Evolutionary conservation across 306 rosid genomes (phyloP), one percentile per base, ranked within the genome.

Genomic region (Ceratonia siliqua): DNA sequence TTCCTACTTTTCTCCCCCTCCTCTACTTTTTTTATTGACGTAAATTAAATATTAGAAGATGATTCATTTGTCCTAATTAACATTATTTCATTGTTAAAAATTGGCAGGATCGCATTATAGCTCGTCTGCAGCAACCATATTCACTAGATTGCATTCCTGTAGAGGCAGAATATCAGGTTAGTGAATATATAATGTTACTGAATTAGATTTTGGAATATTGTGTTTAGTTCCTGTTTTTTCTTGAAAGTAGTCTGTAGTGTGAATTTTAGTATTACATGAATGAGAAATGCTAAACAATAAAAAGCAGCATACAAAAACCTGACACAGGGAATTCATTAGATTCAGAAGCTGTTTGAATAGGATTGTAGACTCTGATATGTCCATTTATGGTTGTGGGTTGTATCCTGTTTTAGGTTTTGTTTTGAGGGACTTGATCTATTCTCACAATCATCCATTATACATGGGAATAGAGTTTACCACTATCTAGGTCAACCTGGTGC

Each of bases 91-190:
- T 73, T 62, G 68, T 54, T 32, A 18, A 79, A 59, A 76, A 65
- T 68, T 84, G 75, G 69, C 89, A 94, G 98, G 97, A 94, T 74
- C 97, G 99, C 59, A 92, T 94, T 35, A 89, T 94, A 70, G 93
- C 98, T 79, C 97, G 97, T 65, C 87, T 94, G 70, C 99, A 92
- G 84, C 99, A 94, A 71, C 99, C 99, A 13, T 94, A 94, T 83
- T 92, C 98, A 55, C 92, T 94, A 9, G 96, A 94, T 78, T 94
- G 99, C 89, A 92, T 94, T 81, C 99, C 96, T 13, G 96, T 94
- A n/a, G 99, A 92, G 78, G 97, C 99, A 75, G 97, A 94, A 76
- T 92, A 83, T 90, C 99, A 92, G 97, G 99, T 94, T 74, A 28
- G 85, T 65, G 50, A 21, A 45, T 30, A 38, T 61, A 30, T 55